Conservation (phyloP, 148 eudicot genomes). For the Fagopyrum homotropicum region DNA sequence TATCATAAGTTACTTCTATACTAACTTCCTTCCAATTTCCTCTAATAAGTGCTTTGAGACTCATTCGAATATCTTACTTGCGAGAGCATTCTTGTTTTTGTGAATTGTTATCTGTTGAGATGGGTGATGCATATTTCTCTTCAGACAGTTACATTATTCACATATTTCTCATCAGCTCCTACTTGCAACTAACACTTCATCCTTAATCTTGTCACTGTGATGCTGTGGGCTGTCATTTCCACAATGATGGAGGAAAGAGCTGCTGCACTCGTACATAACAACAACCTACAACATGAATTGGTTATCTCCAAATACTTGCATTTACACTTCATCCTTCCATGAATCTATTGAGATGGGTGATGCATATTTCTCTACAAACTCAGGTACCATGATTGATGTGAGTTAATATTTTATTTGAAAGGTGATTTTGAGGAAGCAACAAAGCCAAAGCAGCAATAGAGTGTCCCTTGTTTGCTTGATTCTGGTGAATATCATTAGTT, state of each 20-base stretch:
- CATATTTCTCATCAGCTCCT: too few species aligned
- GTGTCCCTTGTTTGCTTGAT: neutral
- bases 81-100: too few species aligned
- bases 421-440: constrained; percentile 7
- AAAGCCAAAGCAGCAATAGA: neutral
- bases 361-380: neutral
- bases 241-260: neutral
- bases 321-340: neutral
- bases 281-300: neutral
- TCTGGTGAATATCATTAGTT: neutral
- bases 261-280: neutral
- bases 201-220: neutral
- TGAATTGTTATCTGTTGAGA: too few species aligned
- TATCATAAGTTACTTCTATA: too few species aligned
- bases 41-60: too few species aligned
- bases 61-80: too few species aligned
- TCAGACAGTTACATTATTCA: too few species aligned
- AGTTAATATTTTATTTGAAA: neutral
- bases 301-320: constrained; percentile 1
- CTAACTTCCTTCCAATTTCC: too few species aligned
- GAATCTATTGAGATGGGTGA: too few species aligned
- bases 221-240: neutral
- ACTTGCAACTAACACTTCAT: too few species aligned
- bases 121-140: too few species aligned
- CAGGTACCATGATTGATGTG: neutral